phyloP scores from a whole-genome alignment of 495 filamentous ascomycete species.

The Penicillium salamii region DNA sequence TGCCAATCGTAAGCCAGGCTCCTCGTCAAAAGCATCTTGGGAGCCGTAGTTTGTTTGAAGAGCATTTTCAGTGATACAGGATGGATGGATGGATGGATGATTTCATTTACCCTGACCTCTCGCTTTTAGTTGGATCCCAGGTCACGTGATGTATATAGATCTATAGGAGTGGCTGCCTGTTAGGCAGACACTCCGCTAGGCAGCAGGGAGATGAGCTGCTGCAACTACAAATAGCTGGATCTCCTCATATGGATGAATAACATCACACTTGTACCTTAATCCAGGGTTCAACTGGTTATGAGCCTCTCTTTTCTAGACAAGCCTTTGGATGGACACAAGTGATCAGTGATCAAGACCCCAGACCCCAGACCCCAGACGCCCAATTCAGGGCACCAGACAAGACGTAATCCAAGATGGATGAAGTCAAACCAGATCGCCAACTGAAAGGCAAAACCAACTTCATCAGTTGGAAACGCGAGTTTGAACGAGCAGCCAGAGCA shows the following conservation, averaged over 20 bases:
- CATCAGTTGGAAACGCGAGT: too few relatives aligned
- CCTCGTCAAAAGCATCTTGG: too few relatives aligned
- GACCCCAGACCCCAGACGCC: not conserved
- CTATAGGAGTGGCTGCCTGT: conserved; percentile 2
- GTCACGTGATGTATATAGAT: conserved; percentile 10
- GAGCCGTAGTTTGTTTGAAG: too few relatives aligned
- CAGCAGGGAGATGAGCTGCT: conserved; percentile 6
- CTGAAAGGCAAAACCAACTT: conserved; percentile 1
- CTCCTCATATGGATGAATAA: conserved; percentile 2
- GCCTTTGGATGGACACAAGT: conserved; percentile 4
- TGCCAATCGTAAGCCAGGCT: too few relatives aligned
- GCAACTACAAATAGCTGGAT: conserved; percentile 10
- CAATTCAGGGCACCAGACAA: not conserved
- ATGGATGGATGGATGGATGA: too few relatives aligned
- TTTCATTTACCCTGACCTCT: too few relatives aligned
- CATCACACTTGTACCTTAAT: conserved; percentile 10
- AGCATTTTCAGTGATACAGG: too few relatives aligned
- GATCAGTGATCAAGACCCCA: conserved; percentile 3
- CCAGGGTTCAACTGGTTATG: not conserved
- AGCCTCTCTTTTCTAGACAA: conserved; percentile 2
- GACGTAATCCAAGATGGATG: not conserved
- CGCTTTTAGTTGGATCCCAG: conserved; percentile 2
- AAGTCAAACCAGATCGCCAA: not conserved
- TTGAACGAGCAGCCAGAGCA: too few relatives aligned
- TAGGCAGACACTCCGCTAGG: conserved; percentile 6